These are phyloP conservation scores for Solanum lignicaule DNA, from an alignment of 257 asterid species.

Conservation along the genomic window DNA sequence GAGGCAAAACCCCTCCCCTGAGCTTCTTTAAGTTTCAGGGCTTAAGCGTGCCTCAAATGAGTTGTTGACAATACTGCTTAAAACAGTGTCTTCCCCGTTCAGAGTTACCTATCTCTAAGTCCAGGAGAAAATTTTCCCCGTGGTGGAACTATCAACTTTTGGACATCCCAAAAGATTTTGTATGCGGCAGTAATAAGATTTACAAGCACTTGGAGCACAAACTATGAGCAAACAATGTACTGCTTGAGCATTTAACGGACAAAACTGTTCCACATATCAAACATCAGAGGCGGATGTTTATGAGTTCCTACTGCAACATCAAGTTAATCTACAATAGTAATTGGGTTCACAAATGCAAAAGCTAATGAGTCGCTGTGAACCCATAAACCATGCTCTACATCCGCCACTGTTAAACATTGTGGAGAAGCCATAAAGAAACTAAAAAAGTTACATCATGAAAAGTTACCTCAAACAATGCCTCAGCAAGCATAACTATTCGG, in stretches of 20 bases:
- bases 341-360: background rate
- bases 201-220: background rate
- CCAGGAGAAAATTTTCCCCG: background rate
- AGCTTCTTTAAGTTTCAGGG: background rate
- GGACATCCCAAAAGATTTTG: background rate
- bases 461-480: conserved; percentile 91
- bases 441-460: background rate
- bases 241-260: background rate
- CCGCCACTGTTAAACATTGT: background rate
- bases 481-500: conserved; percentile 87
- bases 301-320: background rate
- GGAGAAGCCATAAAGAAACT: background rate
- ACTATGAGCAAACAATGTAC: background rate
- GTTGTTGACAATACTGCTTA: background rate
- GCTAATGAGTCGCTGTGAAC: background rate
- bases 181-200: background rate
- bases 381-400: background rate
- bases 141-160: background rate
- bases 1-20: background rate
- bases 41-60: background rate
- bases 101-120: background rate
- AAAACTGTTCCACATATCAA: background rate
- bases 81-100: background rate
- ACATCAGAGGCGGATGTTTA: background rate
- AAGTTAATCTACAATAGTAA: background rate